phyloP scores from a whole-genome alignment of 208 protist genomes.

The Leishmania turanica region DNA sequence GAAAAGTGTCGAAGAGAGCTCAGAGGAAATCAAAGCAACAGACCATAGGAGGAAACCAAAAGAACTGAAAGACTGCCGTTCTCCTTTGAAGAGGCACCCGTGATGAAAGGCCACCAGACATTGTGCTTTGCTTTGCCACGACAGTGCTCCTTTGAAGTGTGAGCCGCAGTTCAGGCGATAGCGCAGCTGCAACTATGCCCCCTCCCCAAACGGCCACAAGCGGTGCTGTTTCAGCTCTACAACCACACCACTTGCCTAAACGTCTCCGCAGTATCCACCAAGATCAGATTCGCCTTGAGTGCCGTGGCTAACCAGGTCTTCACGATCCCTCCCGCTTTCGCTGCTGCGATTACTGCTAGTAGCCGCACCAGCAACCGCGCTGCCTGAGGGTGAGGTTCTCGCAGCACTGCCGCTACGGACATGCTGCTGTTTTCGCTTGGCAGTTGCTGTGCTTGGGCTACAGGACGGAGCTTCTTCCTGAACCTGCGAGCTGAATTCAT shows the following conservation, averaged over 20 bases:
- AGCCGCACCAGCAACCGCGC: slow-evolving; percentile 14
- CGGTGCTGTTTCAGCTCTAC: neutral
- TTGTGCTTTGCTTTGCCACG: neutral
- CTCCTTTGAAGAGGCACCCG: neutral
- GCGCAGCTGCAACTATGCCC: neutral
- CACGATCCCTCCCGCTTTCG: slow-evolving; percentile 17
- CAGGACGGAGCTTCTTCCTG: slow-evolving; percentile 38
- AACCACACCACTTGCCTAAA: neutral
- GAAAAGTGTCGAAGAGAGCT: neutral
- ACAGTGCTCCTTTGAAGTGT: neutral
- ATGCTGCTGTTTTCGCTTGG: slow-evolving; percentile 14
- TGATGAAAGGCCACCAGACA: neutral
- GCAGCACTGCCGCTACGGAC: slow-evolving; percentile 1
- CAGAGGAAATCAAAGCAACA: neutral
- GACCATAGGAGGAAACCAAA: neutral
- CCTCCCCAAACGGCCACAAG: neutral
- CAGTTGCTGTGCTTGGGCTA: slow-evolving; percentile 8
- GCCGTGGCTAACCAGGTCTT: slow-evolving; percentile 4
- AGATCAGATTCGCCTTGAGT: neutral
- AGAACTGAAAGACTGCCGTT: neutral
- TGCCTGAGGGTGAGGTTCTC: slow-evolving; percentile 15
- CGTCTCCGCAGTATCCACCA: neutral
- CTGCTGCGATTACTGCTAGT: slow-evolving; percentile 26
- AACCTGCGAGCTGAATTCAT: slow-evolving; percentile 73
- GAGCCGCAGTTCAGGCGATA: neutral